Conservation (phyloP, 805 yeast genomes). For the Deakozyma indianensis region DNA sequence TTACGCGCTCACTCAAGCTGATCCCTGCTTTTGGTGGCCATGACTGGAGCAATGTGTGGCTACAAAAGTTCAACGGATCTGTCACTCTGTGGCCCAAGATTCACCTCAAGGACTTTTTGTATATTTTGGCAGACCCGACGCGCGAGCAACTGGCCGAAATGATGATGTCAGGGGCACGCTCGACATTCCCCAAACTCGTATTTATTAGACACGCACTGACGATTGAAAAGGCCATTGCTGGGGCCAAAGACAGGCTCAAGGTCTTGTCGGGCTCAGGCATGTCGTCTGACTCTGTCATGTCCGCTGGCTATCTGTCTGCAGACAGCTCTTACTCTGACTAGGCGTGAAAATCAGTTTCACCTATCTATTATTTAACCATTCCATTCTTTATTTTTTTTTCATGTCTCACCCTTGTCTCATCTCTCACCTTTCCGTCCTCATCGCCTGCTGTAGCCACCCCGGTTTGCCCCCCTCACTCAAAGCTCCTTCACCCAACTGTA, state of each 20-base stretch:
- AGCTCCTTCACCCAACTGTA: too few species aligned
- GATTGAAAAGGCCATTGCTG: constrained; percentile 50
- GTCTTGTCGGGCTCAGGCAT: background rate
- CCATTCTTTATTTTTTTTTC: too few species aligned
- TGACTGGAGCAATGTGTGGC: constrained; percentile 69
- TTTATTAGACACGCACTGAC: constrained; percentile 50
- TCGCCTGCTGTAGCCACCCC: too few species aligned
- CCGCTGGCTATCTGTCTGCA: background rate
- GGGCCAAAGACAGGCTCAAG: constrained; percentile 6
- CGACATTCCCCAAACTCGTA: constrained; percentile 50
- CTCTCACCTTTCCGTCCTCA: too few species aligned
- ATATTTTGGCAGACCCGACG: constrained; percentile 55
- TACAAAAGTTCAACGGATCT: constrained; percentile 61
- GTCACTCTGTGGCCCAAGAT: constrained; percentile 67
- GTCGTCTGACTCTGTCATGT: background rate
- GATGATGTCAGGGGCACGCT: constrained; percentile 47
- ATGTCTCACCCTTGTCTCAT: too few species aligned
- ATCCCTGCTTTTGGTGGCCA: constrained; percentile 56
- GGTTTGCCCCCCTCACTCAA: too few species aligned
- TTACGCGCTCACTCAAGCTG: constrained; percentile 49
- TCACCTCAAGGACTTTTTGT: constrained; percentile 40
- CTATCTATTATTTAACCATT: too few species aligned
- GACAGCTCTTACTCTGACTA: background rate
- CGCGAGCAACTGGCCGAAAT: constrained; percentile 39
- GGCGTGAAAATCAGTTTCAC: too few species aligned